Base-by-base conservation (phyloP, 2,329 filamentous ascomycete species). In the Diplodia sapinea region DNA sequence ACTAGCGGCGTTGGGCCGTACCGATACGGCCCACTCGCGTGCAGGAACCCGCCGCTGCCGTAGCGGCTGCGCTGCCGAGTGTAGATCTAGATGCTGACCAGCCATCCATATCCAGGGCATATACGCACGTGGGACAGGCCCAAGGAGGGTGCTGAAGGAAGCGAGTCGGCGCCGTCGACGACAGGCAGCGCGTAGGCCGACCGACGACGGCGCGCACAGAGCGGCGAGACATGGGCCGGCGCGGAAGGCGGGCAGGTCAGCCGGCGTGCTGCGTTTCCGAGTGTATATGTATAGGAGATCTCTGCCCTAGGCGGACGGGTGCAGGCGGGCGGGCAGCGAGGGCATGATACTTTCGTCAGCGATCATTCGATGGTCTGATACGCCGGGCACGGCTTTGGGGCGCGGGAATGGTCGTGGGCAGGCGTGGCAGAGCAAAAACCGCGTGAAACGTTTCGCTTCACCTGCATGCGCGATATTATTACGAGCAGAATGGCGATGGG, bases 81-180 rank as follows among this genome's bases (percentile, higher is more conserved):
- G 70, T 68, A 56, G 70, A 68, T 71, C 69, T 69, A 65, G 31
- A 47, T 67, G 49, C 63, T 67, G 66, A 66, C 66, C 43, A 47
- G 43, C 43, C 57, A 64, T 43, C 40, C 38, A 52, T 66, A 36
- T 63, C 70, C 76, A 92, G 90, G 91, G 47, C 91, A 93, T 77
- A 86, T 93, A 70, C 86, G 88, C 69, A 92, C 90, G 38, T 93
- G 90, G 90, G 85, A 88, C 71, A 85, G 91, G 70, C 91, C 90
- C 6, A 82, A 80, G 68, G 82, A 83, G 69, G 79, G 76, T 67
- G 73, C 78, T 47, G 73, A 71, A n/a, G 75, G 74, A 61, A 77
- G 78, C 59, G 76, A 78, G 43, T 74, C 71, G 26, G 72, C 70
- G 36, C 73, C 74, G 65, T 73, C 74, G 62, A 73, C 70, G 65